phyloP scores from a whole-genome alignment of 345 rosid genomes.

The Murraya koenigii region DNA sequence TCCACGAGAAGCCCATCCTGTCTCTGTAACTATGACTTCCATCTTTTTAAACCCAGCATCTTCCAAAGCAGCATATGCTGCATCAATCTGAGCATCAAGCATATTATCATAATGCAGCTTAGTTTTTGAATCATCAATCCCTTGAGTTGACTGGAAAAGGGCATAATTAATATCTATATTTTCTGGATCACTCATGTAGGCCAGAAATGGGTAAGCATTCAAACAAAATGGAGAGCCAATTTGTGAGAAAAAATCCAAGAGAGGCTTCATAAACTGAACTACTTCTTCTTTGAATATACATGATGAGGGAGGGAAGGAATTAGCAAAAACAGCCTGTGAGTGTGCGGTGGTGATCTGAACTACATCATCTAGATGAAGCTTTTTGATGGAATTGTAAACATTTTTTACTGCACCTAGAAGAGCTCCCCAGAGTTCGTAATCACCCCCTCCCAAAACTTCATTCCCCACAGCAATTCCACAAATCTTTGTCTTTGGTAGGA shows the following conservation, averaged over 20 bases:
- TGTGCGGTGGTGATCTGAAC: conserved; percentile 91
- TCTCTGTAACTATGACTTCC: conserved; percentile 92
- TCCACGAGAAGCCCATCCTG: conserved; percentile 96
- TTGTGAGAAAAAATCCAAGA: conserved; percentile 70
- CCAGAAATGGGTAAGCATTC: conserved; percentile 93
- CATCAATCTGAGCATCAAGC: conserved; percentile 99
- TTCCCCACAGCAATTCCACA: conserved; percentile 91
- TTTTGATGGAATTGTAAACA: conserved; percentile 57
- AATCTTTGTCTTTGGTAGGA: conserved; percentile 76
- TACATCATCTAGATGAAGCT: conserved; percentile 50
- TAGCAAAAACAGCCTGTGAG: conserved; percentile 82
- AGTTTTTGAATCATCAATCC: conserved; percentile 66
- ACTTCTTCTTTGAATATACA: conserved; percentile 66
- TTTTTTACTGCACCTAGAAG: conserved; percentile 82
- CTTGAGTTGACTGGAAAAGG: conserved; percentile 70
- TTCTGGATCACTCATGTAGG: conserved; percentile 63
- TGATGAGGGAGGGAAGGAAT: conserved; percentile 93
- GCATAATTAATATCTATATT: conserved; percentile 93
- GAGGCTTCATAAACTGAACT: conserved; percentile 80
- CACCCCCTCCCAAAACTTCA: conserved; percentile 73
- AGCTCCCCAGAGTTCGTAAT: conserved; percentile 55
- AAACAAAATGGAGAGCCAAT: conserved; percentile 94
- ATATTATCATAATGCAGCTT: conserved; percentile 84
- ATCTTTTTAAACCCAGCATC: conserved; percentile 77
- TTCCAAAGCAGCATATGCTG: conserved; percentile 81